Percentiles rank a stretch among this genome's conserved stretches.
Evolutionary conservation across 2,329 filamentous ascomycete species (phyloP).

Genomic region (Shiraia bambusicola): DNA sequence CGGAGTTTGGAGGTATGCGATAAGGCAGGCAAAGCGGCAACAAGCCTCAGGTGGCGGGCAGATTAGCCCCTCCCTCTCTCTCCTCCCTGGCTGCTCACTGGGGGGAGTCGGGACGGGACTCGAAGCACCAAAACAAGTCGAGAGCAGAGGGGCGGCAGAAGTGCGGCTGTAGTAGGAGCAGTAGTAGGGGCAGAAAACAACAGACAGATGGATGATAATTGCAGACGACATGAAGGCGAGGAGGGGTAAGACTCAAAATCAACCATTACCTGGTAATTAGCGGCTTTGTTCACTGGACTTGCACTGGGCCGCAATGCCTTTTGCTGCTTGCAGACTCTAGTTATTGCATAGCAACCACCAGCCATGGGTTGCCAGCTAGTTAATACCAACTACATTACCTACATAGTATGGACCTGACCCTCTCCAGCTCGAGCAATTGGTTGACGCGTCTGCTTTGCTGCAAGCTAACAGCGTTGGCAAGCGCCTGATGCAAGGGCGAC

Average conservation of each 20-base stretch:
- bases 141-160: slow-evolving; percentile 26
- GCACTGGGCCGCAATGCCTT: slow-evolving; percentile 21
- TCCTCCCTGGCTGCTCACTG: no score
- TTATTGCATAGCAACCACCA: slow-evolving; percentile 1
- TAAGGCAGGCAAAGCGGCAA: slow-evolving; percentile 21
- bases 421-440: slow-evolving; percentile 27
- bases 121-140: slow-evolving; percentile 29
- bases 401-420: no score
- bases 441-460: slow-evolving; percentile 23
- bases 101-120: slow-evolving; percentile 22
- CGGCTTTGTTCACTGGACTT: slow-evolving; percentile 30
- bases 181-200: background rate
- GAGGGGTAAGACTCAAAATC: slow-evolving; percentile 27
- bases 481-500: slow-evolving; percentile 38
- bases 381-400: no score
- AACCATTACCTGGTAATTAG: no score
- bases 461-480: slow-evolving; percentile 29
- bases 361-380: slow-evolving; percentile 11
- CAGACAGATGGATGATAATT: slow-evolving; percentile 23
- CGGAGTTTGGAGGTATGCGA: slow-evolving; percentile 30
- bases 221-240: slow-evolving; percentile 32
- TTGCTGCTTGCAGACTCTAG: slow-evolving; percentile 21
- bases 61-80: slow-evolving; percentile 19
- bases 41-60: slow-evolving; percentile 24
- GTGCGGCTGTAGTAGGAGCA: slow-evolving; percentile 28